Base-by-base conservation (phyloP, 1,284 basidiomycete species). In the Pascua sp. region DNA sequence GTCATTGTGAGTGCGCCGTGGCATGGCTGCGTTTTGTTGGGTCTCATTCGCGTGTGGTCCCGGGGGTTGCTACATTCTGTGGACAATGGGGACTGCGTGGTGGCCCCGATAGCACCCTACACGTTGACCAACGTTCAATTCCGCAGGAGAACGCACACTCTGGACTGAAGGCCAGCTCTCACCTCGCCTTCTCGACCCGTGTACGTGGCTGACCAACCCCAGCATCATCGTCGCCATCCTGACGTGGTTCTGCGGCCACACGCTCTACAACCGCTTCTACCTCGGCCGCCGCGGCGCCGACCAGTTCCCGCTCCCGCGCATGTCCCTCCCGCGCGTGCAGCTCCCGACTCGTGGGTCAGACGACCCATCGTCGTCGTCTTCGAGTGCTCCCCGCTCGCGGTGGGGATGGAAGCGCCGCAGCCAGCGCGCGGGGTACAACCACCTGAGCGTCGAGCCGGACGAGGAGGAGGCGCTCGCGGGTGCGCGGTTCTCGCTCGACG, bases 391-490 rank as follows among this genome's bases (percentile, higher is more conserved):
- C 24, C 24, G 24, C 7, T 32, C 24, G 24, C 24, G 24, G 24
- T 32, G 24, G 24, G 24, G 24, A 42, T 69, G 67, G 63, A 63
- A 67, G 46, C 59, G 71, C 51, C 62, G 70, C 32, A 65, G 63
- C 49, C 57, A 61, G 48, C 54, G 62, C 36, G 53, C 43, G 17
- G 73, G 75, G 1, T 75, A 76, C 55, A 62, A 59, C 18, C 63
- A 67, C 49, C 62, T 74, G 18, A 55, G 70, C 11, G 69, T 70
- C 5, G 70, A 75, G 42, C 73, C 77, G 40, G 56, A 71, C 42
- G 73, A 83, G 59, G 80, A 85, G 60, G 80, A 81, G 51, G 81
- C 79, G 49, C 67, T 67, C 42, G 90, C 91, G 77, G 70, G 73
- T 8, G 68, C 66, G 37, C 58, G 75, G 15, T 78, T 74, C 59